Conservation (phyloP, 306 rosid species). For the Lablab purpureus region DNA sequence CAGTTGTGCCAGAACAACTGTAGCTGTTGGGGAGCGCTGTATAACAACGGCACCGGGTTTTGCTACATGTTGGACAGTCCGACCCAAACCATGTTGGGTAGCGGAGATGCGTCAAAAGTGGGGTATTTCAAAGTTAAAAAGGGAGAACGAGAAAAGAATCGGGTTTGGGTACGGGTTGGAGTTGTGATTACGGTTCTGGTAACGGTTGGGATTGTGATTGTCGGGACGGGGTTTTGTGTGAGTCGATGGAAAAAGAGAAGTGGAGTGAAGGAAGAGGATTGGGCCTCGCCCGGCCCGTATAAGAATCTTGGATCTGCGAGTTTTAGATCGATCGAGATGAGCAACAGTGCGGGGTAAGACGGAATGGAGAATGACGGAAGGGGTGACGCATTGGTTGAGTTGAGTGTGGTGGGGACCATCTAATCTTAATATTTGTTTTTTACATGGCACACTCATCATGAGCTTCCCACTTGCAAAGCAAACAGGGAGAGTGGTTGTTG, state of each 20-base stretch:
- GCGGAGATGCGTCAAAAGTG: constrained; percentile 63
- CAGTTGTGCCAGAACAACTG: constrained; percentile 64
- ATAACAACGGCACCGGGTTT: constrained; percentile 65
- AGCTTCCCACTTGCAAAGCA: background rate
- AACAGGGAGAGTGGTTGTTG: too few species aligned
- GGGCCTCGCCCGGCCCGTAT: constrained; percentile 82
- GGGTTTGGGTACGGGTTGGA: constrained; percentile 51
- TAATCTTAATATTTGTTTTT: background rate
- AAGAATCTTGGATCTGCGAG: constrained; percentile 81
- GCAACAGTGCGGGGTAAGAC: background rate
- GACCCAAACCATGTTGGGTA: constrained; percentile 63
- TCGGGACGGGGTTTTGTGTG: constrained; percentile 49
- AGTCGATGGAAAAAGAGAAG: constrained; percentile 45
- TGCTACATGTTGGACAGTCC: constrained; percentile 74
- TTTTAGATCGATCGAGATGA: constrained; percentile 75
- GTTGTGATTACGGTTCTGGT: constrained; percentile 30
- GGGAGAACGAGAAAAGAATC: constrained; percentile 38
- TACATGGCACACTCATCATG: background rate
- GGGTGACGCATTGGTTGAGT: constrained; percentile 57
- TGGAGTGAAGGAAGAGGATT: constrained; percentile 48
- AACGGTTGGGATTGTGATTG: constrained; percentile 29
- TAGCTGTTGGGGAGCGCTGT: constrained; percentile 86
- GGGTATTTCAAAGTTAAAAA: constrained; percentile 84
- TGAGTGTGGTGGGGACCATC: constrained; percentile 6
- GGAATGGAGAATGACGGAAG: constrained; percentile 57